Evolutionary conservation across 352 stramenopile species (phyloP).

Genomic region (Globisporangium sylvaticum): DNA sequence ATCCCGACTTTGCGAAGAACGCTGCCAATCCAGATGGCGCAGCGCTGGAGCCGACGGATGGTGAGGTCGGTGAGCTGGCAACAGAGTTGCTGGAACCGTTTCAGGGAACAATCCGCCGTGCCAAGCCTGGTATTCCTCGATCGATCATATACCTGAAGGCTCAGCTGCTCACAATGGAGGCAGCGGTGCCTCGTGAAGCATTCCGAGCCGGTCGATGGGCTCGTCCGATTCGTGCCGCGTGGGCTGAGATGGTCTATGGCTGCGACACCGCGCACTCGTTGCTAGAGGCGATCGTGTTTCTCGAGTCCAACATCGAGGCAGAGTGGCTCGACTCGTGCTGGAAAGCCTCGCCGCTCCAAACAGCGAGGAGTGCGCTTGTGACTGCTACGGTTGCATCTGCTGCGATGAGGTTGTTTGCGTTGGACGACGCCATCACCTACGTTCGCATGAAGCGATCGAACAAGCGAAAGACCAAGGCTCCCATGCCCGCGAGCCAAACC

Average conservation of each 20-base stretch:
- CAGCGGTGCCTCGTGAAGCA: slow-evolving; percentile 71
- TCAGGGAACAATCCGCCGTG: slow-evolving; percentile 38
- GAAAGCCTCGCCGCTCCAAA: slow-evolving; percentile 65
- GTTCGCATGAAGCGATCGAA: slow-evolving; percentile 53
- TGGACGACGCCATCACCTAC: slow-evolving; percentile 78
- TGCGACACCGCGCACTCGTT: slow-evolving; percentile 44
- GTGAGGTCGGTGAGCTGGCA: slow-evolving; percentile 62
- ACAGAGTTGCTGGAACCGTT: slow-evolving; percentile 71
- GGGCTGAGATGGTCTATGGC: slow-evolving; percentile 70
- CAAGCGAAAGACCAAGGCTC: slow-evolving; percentile 39
- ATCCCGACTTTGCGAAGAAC: slow-evolving; percentile 53
- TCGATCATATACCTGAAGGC: slow-evolving; percentile 55
- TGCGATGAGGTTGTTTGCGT: slow-evolving; percentile 67
- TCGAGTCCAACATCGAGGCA: slow-evolving; percentile 70
- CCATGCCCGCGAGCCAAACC: slow-evolving; percentile 9
- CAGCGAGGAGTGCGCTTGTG: slow-evolving; percentile 49
- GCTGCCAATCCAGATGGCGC: slow-evolving; percentile 14
- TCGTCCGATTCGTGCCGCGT: slow-evolving; percentile 56
- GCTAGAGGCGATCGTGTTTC: slow-evolving; percentile 63
- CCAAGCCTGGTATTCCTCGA: slow-evolving; percentile 31
- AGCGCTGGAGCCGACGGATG: slow-evolving; percentile 49
- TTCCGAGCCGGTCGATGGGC: slow-evolving; percentile 76
- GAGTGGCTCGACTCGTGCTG: slow-evolving; percentile 77
- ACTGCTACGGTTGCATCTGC: slow-evolving; percentile 66
- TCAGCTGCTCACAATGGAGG: slow-evolving; percentile 68